These are phyloP conservation scores for Huntiella decipiens DNA, from an alignment of 2,329 filamentous ascomycete species.

Conservation along the genomic window DNA sequence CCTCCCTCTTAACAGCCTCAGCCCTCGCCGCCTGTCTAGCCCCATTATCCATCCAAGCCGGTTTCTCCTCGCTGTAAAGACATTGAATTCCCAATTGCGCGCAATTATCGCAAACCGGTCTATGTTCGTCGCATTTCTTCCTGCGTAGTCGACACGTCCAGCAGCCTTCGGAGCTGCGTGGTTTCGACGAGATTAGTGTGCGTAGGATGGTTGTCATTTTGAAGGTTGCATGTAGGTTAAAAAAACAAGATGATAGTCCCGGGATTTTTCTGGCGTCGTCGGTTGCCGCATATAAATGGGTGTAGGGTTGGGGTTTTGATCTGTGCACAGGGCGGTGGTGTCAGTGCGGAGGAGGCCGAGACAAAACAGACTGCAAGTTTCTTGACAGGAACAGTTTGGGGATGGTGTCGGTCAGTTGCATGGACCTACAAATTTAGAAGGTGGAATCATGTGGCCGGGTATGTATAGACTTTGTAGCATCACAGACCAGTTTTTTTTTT, in stretches of 20 bases:
- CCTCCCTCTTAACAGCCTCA: slow-evolving; percentile 34
- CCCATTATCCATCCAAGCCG: slow-evolving; percentile 39
- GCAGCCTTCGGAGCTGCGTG: slow-evolving; percentile 23
- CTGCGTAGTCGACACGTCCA: slow-evolving; percentile 42
- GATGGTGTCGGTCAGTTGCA: not conserved
- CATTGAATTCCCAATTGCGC: slow-evolving; percentile 35
- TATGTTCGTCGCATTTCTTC: slow-evolving; percentile 40
- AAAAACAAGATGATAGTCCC: not conserved
- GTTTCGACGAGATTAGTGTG: slow-evolving; percentile 10
- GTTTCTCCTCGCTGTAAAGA: slow-evolving; percentile 31
- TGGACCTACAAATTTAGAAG: no score
- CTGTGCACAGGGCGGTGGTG: not conserved
- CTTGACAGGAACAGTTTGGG: not conserved
- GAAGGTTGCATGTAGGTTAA: not conserved
- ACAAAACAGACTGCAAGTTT: not conserved
- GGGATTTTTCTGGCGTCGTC: not conserved
- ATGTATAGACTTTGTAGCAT: no score
- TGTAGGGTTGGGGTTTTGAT: not conserved
- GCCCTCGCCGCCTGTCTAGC: slow-evolving; percentile 30
- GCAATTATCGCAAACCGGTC: slow-evolving; percentile 33
- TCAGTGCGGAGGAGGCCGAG: not conserved
- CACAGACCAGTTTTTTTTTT: no score
- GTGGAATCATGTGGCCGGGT: no score
- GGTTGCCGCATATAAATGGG: not conserved
- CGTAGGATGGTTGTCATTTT: slow-evolving; percentile 7